These are phyloP conservation scores for Termitomyces sp. DNA, from an alignment of 768 basidiomycete species.

Conservation along the genomic window DNA sequence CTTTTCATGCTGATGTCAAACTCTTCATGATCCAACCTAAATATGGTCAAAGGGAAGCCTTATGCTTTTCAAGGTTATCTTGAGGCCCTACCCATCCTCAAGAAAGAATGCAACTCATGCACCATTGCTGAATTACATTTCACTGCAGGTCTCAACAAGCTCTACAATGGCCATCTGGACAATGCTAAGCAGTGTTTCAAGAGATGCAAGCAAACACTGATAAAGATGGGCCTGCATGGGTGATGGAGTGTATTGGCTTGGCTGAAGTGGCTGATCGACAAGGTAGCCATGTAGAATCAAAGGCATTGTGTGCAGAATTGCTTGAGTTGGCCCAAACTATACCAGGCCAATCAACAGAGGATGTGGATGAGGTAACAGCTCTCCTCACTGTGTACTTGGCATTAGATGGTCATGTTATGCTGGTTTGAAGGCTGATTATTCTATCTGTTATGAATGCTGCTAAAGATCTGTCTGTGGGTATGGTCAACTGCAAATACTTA, in stretches of 20 bases:
- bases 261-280: not conserved
- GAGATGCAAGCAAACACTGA: not conserved
- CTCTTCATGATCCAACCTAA: not conserved
- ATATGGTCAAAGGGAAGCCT: not conserved
- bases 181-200: not conserved
- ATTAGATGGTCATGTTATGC: not conserved
- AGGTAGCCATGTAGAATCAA: not conserved
- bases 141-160: not conserved
- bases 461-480: too few species aligned
- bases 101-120: not conserved
- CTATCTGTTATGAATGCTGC: not conserved
- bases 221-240: not conserved
- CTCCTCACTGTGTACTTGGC: not conserved
- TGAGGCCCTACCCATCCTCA: not conserved
- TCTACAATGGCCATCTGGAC: not conserved
- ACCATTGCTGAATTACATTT: too few species aligned
- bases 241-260: not conserved
- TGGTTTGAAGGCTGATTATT: not conserved
- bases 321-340: not conserved
- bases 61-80: too few species aligned
- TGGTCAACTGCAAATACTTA: not conserved
- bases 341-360: not conserved
- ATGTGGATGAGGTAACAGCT: not conserved
- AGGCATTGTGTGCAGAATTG: not conserved
- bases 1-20: too few species aligned